phyloP scores from a whole-genome alignment of 1,139 yeast species.

The Saccharomyces hybrid region DNA sequence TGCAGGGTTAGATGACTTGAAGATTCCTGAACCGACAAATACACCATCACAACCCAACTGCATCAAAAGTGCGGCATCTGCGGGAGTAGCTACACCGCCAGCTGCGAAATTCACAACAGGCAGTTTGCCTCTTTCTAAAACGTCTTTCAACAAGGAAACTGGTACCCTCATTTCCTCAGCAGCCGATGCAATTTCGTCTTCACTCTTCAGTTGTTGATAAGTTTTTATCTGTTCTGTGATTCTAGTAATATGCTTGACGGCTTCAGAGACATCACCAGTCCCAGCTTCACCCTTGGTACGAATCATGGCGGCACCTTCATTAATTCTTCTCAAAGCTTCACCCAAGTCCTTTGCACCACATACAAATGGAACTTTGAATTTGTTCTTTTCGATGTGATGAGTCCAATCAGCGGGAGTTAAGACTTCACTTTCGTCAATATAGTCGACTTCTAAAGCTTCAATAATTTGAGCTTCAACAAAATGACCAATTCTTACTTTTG shows the following conservation, averaged over 20 bases:
- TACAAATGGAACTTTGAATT: conserved; percentile 70
- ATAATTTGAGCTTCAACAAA: conserved; percentile 76
- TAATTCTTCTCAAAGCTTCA: conserved; percentile 73
- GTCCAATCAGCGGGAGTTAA: conserved; percentile 73
- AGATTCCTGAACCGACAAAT: conserved; percentile 85
- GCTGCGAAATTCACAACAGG: conserved; percentile 89
- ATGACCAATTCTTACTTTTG: conserved; percentile 82
- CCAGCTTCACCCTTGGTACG: conserved; percentile 90
- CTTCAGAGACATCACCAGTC: conserved; percentile 81
- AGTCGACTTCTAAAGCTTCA: conserved; percentile 67
- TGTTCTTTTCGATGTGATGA: conserved; percentile 55
- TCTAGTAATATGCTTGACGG: conserved; percentile 66
- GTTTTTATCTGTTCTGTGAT: conserved; percentile 47
- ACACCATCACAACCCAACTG: conserved; percentile 87
- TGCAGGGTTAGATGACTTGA: conserved; percentile 59
- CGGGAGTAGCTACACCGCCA: conserved; percentile 86
- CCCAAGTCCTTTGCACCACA: conserved; percentile 84
- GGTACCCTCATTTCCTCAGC: conserved; percentile 62
- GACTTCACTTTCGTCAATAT: conserved; percentile 80
- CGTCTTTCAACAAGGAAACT: conserved; percentile 43
- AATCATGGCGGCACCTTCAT: conserved; percentile 85
- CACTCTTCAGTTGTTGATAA: conserved; percentile 37
- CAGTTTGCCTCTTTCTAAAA: conserved; percentile 53
- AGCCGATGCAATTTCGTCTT: conserved; percentile 40
- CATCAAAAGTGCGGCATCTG: conserved; percentile 86